Conservation (phyloP, 768 basidiomycete species). For the Podaxis rugospora region DNA sequence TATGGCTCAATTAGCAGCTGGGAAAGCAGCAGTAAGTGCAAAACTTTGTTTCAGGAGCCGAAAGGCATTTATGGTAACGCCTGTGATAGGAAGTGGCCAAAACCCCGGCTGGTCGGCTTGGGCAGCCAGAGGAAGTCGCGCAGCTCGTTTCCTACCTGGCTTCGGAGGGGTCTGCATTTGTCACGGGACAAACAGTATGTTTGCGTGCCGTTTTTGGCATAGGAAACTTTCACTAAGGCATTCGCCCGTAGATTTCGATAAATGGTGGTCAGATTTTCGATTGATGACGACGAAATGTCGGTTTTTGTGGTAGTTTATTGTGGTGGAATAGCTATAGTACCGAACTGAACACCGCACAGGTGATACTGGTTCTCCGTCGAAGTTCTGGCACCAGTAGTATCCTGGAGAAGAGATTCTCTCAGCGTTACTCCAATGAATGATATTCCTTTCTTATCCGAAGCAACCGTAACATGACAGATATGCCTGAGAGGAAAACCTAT, state of each 20-base stretch:
- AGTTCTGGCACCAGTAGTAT: too few species aligned
- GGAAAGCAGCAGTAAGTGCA: background rate
- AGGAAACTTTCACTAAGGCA: background rate
- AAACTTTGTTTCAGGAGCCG: background rate
- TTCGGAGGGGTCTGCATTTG: slow-evolving; percentile 15
- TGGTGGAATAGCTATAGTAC: too few species aligned
- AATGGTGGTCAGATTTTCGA: slow-evolving; percentile 1
- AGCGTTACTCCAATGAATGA: too few species aligned
- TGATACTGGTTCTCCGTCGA: too few species aligned
- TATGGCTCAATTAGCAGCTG: background rate
- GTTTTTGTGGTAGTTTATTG: too few species aligned
- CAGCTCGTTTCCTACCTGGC: slow-evolving; percentile 18
- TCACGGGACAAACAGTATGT: slow-evolving; percentile 12
- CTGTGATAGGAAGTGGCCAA: background rate
- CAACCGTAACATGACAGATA: too few species aligned
- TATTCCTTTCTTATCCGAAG: too few species aligned
- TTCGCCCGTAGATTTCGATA: background rate
- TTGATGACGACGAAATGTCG: background rate
- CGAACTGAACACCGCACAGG: too few species aligned
- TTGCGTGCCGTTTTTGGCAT: background rate
- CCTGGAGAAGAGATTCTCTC: too few species aligned
- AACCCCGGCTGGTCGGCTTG: background rate
- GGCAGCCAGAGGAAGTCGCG: slow-evolving; percentile 14
- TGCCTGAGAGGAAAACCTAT: too few species aligned
- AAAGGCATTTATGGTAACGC: background rate